Evolutionary conservation across 768 basidiomycete genomes (phyloP).

Genomic region (Macrolepiota fuliginosa): DNA sequence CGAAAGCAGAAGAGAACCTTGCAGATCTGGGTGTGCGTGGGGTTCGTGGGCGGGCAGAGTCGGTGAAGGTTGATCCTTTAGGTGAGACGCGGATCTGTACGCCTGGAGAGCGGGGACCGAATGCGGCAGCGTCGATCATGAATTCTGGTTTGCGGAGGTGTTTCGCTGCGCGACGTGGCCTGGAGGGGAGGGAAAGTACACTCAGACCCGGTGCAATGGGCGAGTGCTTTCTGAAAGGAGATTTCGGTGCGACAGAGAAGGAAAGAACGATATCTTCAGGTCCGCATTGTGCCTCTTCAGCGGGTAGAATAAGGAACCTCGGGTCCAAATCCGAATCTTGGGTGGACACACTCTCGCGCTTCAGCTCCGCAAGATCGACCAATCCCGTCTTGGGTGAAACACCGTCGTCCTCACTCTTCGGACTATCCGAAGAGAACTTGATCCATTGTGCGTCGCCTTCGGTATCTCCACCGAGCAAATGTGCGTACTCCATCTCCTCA

Average conservation of each 20-base stretch:
- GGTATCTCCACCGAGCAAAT: slow-evolving; percentile 44
- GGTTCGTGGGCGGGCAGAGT: neutral
- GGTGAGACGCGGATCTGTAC: neutral
- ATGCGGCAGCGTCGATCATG: slow-evolving; percentile 34
- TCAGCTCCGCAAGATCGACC: slow-evolving; percentile 20
- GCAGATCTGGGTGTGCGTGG: slow-evolving; percentile 5
- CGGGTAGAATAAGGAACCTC: slow-evolving; percentile 37
- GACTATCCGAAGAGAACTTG: slow-evolving; percentile 15
- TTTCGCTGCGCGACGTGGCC: slow-evolving; percentile 28
- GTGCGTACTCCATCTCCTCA: slow-evolving; percentile 67
- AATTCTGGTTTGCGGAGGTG: slow-evolving; percentile 35
- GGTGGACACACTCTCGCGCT: slow-evolving; percentile 47
- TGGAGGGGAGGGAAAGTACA: slow-evolving; percentile 35
- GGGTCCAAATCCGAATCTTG: slow-evolving; percentile 55
- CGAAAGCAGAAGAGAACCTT: slow-evolving; percentile 7
- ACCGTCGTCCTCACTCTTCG: neutral
- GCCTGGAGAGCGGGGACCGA: slow-evolving; percentile 24
- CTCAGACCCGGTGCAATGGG: slow-evolving; percentile 37
- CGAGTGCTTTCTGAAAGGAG: slow-evolving; percentile 25
- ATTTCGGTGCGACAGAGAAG: slow-evolving; percentile 16
- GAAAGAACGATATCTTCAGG: slow-evolving; percentile 25
- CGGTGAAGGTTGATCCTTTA: slow-evolving; percentile 7
- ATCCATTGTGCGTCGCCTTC: slow-evolving; percentile 27
- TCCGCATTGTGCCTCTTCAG: slow-evolving; percentile 24
- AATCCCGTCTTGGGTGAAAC: slow-evolving; percentile 11